Base-by-base conservation (phyloP, 257 asterid genomes). In the Ligustrum vulgare region DNA sequence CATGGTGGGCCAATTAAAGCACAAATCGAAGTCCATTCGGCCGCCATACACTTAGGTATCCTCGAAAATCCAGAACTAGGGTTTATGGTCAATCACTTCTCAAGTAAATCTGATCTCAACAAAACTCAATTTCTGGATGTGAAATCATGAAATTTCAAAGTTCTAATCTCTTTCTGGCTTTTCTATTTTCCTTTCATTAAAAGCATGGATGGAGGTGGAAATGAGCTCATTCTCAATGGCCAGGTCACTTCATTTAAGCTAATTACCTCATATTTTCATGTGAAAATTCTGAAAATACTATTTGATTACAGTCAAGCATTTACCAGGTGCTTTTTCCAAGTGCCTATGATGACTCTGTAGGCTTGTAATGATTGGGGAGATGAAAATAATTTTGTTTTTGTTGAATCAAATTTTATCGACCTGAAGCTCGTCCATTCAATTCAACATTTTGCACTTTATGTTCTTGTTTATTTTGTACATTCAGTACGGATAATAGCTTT, bases 171-270 rank as follows among this genome's bases (percentile, higher is more conserved):
- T 35, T 22, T 34, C 9, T 56, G 6, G 6, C 28, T 33, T n/a
- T 18, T 23, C 3, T 36, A 64, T 66, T n/a, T 11, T 54, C 1
- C 20, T 45, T 51, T 25, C 23, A 20, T 72, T 31, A 8, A 71
- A 20, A 31, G 45, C 66, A 93, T 91, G 96, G 94, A 92, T 62
- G 96, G 95, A 76, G 97, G 97, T 25, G 96, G 93, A 60, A 90
- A 85, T 62, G 92, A 85, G 43, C 34, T 87, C 34, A 66, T 87
- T 43, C 88, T 85, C 31, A 77, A 82, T 28, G 86, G 88, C 7
- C 85, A 90, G 88, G 97, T 93, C 67, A 74, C 62, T 60, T 62
- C 3, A 39, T 56, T 34, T 12, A 20, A 2, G 60, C 34, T 45
- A 58, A 39, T 39, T 39, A 43, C 18, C 5, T 43, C 6, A 12